Percentiles rank a stretch among this genome's conserved stretches.
Evolutionary conservation across 345 rosid genomes (phyloP).

Genomic region (Eucalyptus grandis): DNA sequence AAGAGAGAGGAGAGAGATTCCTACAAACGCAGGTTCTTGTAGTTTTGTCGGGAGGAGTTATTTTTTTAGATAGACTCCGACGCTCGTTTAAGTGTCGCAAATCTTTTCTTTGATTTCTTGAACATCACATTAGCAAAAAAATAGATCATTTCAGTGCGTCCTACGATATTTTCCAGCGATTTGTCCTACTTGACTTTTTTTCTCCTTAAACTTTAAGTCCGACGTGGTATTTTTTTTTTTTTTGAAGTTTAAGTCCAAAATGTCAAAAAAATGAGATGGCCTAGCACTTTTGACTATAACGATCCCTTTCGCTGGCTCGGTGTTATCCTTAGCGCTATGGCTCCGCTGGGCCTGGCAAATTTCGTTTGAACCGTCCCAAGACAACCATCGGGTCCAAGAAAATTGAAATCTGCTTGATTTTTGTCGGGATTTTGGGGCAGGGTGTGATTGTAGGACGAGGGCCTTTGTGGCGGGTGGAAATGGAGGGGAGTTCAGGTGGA

Average conservation of each 20-base stretch:
- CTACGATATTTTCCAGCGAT: neutral
- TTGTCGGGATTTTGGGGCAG: neutral
- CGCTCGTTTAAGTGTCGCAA: neutral
- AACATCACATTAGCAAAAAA: neutral
- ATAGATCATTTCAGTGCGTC: neutral
- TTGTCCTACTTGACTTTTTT: neutral
- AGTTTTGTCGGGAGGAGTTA: neutral
- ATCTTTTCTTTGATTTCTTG: neutral
- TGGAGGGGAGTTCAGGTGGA: slow-evolving; percentile 1
- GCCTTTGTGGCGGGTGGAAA: neutral
- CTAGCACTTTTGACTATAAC: neutral
- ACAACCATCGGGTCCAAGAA: neutral
- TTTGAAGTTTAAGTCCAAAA: neutral
- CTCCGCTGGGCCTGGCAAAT: neutral
- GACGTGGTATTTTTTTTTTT: neutral
- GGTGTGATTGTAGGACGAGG: neutral
- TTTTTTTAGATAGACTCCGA: neutral
- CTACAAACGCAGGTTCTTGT: neutral
- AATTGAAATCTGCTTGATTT: neutral
- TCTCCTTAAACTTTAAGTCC: neutral
- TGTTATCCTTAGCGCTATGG: neutral
- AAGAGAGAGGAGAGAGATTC: neutral
- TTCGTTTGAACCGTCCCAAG: neutral
- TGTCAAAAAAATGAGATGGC: neutral
- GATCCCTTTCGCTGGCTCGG: neutral